These are phyloP conservation scores for Periconia sp. DNA, from an alignment of 2,329 filamentous ascomycete species.

Conservation along the genomic window DNA sequence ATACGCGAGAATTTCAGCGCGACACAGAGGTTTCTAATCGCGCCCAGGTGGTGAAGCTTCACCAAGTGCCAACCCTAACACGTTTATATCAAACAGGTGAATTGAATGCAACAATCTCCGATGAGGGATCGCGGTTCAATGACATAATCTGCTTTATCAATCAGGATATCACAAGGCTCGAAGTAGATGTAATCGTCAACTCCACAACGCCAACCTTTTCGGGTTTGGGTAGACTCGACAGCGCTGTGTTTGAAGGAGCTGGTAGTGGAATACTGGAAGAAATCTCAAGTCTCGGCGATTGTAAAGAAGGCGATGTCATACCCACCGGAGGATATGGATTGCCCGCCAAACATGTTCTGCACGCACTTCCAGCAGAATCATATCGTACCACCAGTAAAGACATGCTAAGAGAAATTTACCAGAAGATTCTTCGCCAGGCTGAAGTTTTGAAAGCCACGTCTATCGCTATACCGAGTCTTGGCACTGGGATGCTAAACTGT, in stretches of 20 bases:
- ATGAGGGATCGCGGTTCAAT: constrained; percentile 27
- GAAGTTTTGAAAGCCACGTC: constrained; percentile 27
- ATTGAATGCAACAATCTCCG: constrained; percentile 26
- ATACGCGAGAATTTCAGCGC: constrained; percentile 25
- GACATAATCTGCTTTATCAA: constrained; percentile 29
- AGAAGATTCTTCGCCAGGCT: constrained; percentile 26
- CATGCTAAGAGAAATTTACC: constrained; percentile 31
- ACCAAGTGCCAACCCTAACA: constrained; percentile 29
- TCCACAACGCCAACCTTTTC: constrained; percentile 29
- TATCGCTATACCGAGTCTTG: constrained; percentile 36
- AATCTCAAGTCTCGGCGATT: constrained; percentile 23
- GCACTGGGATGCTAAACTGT: constrained; percentile 31
- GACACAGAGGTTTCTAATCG: constrained; percentile 11
- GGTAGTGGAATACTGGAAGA: constrained; percentile 26
- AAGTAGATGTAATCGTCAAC: constrained; percentile 37
- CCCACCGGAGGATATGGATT: constrained; percentile 27
- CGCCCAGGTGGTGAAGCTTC: constrained; percentile 18
- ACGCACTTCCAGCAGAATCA: constrained; percentile 29
- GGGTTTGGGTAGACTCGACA: constrained; percentile 33
- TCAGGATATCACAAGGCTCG: constrained; percentile 37
- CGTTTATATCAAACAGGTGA: constrained; percentile 28
- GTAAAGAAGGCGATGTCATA: constrained; percentile 32
- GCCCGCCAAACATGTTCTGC: constrained; percentile 32
- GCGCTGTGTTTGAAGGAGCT: constrained; percentile 32
- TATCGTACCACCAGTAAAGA: constrained; percentile 25